phyloP scores from a whole-genome alignment of 1,284 basidiomycete genomes.

The Ceratorhiza oryzae-sativae region DNA sequence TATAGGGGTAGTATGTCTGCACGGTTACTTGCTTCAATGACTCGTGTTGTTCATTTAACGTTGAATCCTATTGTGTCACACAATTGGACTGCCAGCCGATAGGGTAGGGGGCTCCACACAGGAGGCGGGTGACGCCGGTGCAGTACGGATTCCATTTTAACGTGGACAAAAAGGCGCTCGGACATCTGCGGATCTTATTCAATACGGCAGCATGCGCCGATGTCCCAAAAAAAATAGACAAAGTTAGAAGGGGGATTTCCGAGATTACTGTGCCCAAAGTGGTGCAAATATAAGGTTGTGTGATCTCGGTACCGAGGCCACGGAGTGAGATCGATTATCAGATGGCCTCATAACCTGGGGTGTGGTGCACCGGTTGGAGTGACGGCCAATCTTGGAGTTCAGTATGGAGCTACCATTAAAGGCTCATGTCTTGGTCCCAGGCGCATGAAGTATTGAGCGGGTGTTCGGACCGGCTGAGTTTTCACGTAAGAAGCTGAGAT shows the following conservation, averaged over 20 bases:
- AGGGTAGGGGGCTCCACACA: not conserved
- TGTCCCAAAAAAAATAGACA: too few relatives aligned
- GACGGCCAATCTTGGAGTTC: too few relatives aligned
- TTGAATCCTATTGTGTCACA: not conserved
- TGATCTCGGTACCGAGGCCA: not conserved
- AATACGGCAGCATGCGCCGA: too few relatives aligned
- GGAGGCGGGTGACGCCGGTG: not conserved
- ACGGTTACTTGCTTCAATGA: not conserved
- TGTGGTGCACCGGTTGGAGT: too few relatives aligned
- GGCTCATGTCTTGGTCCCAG: too few relatives aligned
- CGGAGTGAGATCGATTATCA: not conserved
- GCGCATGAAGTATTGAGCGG: too few relatives aligned
- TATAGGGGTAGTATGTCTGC: not conserved
- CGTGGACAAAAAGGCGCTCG: not conserved
- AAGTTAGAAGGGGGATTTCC: too few relatives aligned
- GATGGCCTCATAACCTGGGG: not conserved
- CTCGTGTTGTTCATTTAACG: not conserved
- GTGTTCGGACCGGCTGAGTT: too few relatives aligned
- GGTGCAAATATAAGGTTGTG: not conserved
- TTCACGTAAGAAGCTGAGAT: not conserved
- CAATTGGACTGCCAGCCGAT: not conserved
- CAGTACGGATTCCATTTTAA: not conserved
- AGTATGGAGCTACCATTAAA: too few relatives aligned
- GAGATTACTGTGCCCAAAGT: not conserved
- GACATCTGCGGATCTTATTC: not conserved